Conservation (phyloP, 331 rosid species). For the Saraca asoca region DNA sequence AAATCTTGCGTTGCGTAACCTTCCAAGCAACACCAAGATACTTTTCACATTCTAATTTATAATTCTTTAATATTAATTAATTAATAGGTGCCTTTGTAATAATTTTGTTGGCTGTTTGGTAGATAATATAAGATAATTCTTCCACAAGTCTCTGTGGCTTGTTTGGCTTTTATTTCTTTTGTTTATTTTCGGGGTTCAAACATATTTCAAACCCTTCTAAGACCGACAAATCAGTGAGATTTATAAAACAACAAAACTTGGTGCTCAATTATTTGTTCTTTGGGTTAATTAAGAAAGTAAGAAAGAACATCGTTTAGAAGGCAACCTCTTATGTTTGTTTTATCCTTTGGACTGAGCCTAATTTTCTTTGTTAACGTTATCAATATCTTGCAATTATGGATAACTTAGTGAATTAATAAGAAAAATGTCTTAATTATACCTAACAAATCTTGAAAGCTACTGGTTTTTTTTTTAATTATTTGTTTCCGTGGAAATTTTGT, state of each 20-base stretch:
- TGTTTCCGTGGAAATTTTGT: not conserved
- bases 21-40: slow-evolving; percentile 16
- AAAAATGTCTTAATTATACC: not conserved
- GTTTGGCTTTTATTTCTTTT: slow-evolving; percentile 30
- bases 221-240: slow-evolving; percentile 44
- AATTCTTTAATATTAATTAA: too few species aligned
- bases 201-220: slow-evolving; percentile 42
- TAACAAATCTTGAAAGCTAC: not conserved
- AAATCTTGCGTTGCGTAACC: slow-evolving; percentile 1
- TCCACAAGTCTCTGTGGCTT: slow-evolving; percentile 34
- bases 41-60: slow-evolving; percentile 50
- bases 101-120: too few species aligned
- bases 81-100: too few species aligned
- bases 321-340: not conserved
- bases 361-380: slow-evolving; percentile 4
- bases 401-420: not conserved
- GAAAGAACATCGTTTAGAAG: slow-evolving; percentile 7
- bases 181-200: slow-evolving; percentile 42
- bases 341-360: not conserved
- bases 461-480: not conserved
- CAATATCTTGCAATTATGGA: not conserved
- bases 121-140: too few species aligned
- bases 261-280: not conserved
- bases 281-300: not conserved
- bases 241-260: slow-evolving; percentile 26